These are phyloP conservation scores for Vigna nakashimae DNA, from an alignment of 306 rosid species.

Conservation along the genomic window DNA sequence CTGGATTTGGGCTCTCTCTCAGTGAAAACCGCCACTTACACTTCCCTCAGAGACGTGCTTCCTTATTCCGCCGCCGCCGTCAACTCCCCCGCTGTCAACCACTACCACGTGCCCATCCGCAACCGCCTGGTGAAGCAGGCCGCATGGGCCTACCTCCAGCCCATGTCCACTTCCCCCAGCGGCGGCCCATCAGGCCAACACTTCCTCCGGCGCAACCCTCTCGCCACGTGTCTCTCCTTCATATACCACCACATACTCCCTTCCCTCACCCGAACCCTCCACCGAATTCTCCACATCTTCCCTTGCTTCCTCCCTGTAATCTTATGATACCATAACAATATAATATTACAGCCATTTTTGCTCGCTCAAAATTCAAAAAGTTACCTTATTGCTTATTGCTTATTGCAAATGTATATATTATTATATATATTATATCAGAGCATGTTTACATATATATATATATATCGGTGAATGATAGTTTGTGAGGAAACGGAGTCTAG, in stretches of 20 bases:
- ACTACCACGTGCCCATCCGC: constrained; percentile 57
- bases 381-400: neutral
- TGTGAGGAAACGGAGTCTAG: neutral
- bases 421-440: too few species aligned
- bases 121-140: constrained; percentile 89
- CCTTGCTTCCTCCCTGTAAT: neutral
- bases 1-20: constrained; percentile 41
- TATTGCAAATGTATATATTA: neutral
- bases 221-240: too few species aligned
- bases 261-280: neutral
- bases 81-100: constrained; percentile 23
- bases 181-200: constrained; percentile 25
- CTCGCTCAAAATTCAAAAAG: neutral
- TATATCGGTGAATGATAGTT: neutral
- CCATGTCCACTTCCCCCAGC: constrained; percentile 69
- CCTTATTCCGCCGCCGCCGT: constrained; percentile 47
- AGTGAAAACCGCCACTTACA: constrained; percentile 54
- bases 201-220: constrained; percentile 19
- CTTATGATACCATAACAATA: neutral
- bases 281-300: constrained; percentile 20
- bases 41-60: constrained; percentile 71
- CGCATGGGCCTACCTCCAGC: constrained; percentile 94
- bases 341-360: neutral
- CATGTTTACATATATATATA: neutral
- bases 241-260: constrained; percentile 7